Conservation (phyloP, 441 rosid genomes). For the Populus hybrid region DNA sequence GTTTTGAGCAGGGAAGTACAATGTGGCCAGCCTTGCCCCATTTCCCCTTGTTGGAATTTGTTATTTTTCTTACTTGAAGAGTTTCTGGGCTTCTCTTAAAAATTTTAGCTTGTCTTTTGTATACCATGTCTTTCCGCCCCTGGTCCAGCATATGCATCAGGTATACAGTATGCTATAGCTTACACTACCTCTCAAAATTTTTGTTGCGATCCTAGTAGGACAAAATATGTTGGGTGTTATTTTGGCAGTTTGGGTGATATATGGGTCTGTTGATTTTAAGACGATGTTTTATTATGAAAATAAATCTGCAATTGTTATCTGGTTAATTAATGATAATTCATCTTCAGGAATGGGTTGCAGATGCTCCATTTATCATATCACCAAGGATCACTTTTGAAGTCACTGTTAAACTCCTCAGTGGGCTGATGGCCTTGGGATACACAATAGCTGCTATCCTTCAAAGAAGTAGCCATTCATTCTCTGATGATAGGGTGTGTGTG, state of each 20-base stretch:
- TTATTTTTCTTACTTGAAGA: not conserved
- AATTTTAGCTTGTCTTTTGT: not conserved
- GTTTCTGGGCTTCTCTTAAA: not conserved
- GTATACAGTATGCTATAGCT: no score
- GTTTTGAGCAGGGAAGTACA: not conserved
- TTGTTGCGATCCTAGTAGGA: no score
- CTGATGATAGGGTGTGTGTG: conserved; percentile 68
- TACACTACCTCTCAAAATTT: no score
- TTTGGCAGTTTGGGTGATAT: not conserved
- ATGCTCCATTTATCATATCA: conserved; percentile 91
- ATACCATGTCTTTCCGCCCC: no score
- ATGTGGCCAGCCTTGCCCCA: not conserved
- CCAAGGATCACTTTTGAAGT: conserved; percentile 99
- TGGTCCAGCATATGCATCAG: no score
- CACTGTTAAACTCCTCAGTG: conserved; percentile 96
- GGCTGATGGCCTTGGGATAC: no score
- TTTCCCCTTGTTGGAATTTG: not conserved
- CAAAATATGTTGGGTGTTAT: no score
- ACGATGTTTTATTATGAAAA: not conserved
- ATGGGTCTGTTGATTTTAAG: not conserved
- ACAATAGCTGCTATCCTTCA: conserved; percentile 94
- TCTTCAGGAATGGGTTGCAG: conserved; percentile 92
- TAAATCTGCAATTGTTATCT: not conserved
- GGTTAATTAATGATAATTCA: conserved; percentile 15
- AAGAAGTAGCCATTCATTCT: conserved; percentile 88